These are phyloP conservation scores for Saccharomyces eubayanus DNA, from an alignment of 805 yeast species.

Conservation along the genomic window DNA sequence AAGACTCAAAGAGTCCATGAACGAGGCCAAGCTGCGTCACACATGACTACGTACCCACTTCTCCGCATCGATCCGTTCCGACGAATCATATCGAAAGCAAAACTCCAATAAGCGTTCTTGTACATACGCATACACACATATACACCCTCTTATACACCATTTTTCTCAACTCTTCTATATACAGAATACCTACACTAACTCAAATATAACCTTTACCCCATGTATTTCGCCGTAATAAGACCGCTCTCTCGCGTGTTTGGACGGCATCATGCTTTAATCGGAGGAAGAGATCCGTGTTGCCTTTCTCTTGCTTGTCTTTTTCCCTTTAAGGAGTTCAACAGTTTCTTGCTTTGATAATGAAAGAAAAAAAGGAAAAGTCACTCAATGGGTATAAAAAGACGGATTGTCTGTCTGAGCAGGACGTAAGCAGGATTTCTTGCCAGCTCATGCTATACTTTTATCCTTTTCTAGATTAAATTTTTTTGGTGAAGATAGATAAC, in stretches of 20 bases:
- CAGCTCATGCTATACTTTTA: too few species aligned
- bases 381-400: too few species aligned
- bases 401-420: too few species aligned
- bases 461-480: not conserved
- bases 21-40: not conserved
- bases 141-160: not conserved
- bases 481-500: not conserved
- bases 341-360: not conserved
- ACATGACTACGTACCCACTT: not conserved
- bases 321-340: not conserved
- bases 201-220: not conserved
- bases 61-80: too few species aligned
- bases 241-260: too few species aligned
- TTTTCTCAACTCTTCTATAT: not conserved
- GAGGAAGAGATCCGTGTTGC: not conserved
- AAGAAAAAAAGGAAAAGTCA: too few species aligned
- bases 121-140: too few species aligned
- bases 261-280: not conserved
- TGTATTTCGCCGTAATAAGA: too few species aligned
- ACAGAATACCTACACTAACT: not conserved
- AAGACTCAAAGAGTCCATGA: not conserved
- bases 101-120: too few species aligned
- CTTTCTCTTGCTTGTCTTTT: not conserved
- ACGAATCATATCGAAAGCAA: too few species aligned
- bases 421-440: too few species aligned